phyloP scores from a whole-genome alignment of 768 basidiomycete genomes.

The Steccherinum ochraceum region DNA sequence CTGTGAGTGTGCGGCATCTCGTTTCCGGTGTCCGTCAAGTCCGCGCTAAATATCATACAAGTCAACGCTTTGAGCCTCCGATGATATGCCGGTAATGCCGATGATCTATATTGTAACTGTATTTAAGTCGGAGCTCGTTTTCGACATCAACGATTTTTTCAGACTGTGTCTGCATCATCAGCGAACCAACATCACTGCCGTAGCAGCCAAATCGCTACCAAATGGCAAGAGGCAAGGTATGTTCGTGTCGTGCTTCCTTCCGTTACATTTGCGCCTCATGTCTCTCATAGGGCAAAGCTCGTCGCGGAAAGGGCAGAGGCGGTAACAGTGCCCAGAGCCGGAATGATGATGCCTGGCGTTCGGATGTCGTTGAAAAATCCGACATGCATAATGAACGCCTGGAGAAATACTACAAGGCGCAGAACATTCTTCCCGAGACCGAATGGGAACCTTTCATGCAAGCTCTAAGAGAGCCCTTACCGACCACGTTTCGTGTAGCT shows the following conservation, averaged over 20 bases:
- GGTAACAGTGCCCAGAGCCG: constrained; percentile 1
- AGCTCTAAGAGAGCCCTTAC: constrained; percentile 63
- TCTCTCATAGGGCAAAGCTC: background rate
- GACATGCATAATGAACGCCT: constrained; percentile 72
- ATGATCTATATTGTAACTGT: too few species aligned
- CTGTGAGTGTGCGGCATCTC: too few species aligned
- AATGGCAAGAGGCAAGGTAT: constrained; percentile 14
- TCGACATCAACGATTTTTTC: too few species aligned
- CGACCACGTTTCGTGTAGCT: constrained; percentile 91
- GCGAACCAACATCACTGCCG: too few species aligned
- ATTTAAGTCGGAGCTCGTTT: too few species aligned
- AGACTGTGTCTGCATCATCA: too few species aligned
- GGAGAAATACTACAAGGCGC: constrained; percentile 63
- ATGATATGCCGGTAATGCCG: too few species aligned
- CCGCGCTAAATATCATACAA: too few species aligned
- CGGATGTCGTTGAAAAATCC: constrained; percentile 46
- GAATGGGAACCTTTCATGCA: constrained; percentile 78
- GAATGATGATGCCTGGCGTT: constrained; percentile 32
- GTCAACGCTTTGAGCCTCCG: too few species aligned
- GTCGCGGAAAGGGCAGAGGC: constrained; percentile 6
- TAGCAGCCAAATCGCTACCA: background rate
- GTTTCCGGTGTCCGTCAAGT: too few species aligned
- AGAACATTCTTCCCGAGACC: constrained; percentile 65
- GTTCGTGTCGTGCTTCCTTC: background rate
- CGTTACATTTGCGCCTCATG: background rate